These are phyloP conservation scores for Phytophthora multivora DNA, from an alignment of 352 stramenopile species.

Conservation along the genomic window DNA sequence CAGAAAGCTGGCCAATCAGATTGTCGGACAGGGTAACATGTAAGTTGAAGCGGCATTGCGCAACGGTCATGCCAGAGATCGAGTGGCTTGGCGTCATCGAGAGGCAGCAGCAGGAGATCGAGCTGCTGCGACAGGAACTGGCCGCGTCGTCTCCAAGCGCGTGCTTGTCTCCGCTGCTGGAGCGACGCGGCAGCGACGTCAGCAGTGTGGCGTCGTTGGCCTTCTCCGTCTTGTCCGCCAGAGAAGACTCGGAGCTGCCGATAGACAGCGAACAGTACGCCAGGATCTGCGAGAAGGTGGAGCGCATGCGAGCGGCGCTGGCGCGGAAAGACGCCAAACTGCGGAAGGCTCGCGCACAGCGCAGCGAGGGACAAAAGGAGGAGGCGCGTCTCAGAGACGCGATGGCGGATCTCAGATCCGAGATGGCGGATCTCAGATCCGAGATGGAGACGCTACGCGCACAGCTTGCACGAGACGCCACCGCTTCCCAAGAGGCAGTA, in stretches of 20 bases:
- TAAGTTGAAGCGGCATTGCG: neutral
- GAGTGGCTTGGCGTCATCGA: slow-evolving; percentile 54
- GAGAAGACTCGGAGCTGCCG: slow-evolving; percentile 22
- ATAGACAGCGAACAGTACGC: slow-evolving; percentile 51
- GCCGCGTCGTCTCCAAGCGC: neutral
- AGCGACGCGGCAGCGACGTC: slow-evolving; percentile 10
- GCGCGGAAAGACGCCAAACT: slow-evolving; percentile 40
- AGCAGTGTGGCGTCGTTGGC: slow-evolving; percentile 33
- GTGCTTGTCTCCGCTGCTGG: neutral
- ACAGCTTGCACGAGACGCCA: slow-evolving; percentile 23
- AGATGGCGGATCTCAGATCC: slow-evolving; percentile 13
- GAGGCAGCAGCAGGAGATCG: slow-evolving; percentile 54
- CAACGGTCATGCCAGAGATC: neutral
- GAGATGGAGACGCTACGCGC: slow-evolving; percentile 16
- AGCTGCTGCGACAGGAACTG: slow-evolving; percentile 35
- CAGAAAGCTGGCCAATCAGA: neutral
- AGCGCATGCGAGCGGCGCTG: slow-evolving; percentile 39
- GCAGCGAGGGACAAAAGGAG: slow-evolving; percentile 19
- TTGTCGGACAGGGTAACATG: neutral
- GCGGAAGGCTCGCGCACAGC: slow-evolving; percentile 35
- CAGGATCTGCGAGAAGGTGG: slow-evolving; percentile 46
- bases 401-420: slow-evolving; percentile 5
- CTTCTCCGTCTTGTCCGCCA: slow-evolving; percentile 30
- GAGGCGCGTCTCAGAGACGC: slow-evolving; percentile 5
- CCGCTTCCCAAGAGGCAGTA: slow-evolving; percentile 38